Evolutionary conservation across 768 basidiomycete genomes (phyloP).

Genomic region (Pulveroboletus ravenelii): DNA sequence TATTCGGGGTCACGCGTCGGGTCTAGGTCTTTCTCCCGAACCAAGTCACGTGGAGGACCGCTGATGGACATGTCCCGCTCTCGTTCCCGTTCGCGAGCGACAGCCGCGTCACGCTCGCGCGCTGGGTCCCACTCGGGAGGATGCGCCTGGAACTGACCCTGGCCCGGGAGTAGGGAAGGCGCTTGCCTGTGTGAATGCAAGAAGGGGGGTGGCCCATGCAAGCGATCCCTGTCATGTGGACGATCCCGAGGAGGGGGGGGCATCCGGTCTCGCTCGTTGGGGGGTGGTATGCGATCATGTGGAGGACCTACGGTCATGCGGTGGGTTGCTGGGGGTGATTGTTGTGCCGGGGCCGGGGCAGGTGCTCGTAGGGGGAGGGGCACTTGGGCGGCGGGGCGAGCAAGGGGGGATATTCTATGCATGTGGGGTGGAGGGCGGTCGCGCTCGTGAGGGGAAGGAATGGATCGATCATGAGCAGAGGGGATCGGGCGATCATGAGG

Average conservation of each 20-base stretch:
- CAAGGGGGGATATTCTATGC: slow-evolving; percentile 24
- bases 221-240: slow-evolving; percentile 24
- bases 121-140: slow-evolving; percentile 27
- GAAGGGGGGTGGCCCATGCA: slow-evolving; percentile 24
- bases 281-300: slow-evolving; percentile 23
- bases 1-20: slow-evolving; percentile 22
- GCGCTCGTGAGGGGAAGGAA: slow-evolving; percentile 25
- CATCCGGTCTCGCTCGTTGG: slow-evolving; percentile 25
- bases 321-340: slow-evolving; percentile 24
- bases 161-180: slow-evolving; percentile 24
- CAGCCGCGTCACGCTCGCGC: slow-evolving; percentile 18
- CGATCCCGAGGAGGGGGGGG: slow-evolving; percentile 21
- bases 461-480: slow-evolving; percentile 20
- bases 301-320: slow-evolving; percentile 18
- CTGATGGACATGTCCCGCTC: slow-evolving; percentile 20
- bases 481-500: slow-evolving; percentile 22
- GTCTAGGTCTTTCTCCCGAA: slow-evolving; percentile 24
- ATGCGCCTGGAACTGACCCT: slow-evolving; percentile 29
- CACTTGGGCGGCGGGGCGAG: slow-evolving; percentile 18
- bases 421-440: slow-evolving; percentile 18
- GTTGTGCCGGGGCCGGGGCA: slow-evolving; percentile 10
- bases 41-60: slow-evolving; percentile 23
- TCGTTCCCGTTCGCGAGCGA: slow-evolving; percentile 22
- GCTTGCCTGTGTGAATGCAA: slow-evolving; percentile 18
- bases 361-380: slow-evolving; percentile 13